Conservation (phyloP, 148 eudicot genomes). For the Simmondsia chinensis region DNA sequence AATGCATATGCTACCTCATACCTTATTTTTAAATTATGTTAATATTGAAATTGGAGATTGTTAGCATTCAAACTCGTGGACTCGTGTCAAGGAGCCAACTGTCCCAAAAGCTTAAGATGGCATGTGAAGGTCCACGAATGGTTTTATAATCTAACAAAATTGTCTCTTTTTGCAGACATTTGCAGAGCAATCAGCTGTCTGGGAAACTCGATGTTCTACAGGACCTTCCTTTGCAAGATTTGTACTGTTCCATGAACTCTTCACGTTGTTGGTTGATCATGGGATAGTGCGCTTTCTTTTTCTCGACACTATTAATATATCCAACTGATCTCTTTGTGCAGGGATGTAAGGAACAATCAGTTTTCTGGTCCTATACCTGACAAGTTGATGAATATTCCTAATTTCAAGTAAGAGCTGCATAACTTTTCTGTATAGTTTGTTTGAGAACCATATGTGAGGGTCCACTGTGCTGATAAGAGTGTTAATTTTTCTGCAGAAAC, state of each 20-base stretch:
- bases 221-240: constrained; percentile 69
- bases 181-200: constrained; percentile 88
- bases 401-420: constrained; percentile 48
- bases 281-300: not conserved
- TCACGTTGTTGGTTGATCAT: not conserved
- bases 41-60: no score
- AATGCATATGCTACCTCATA: no score
- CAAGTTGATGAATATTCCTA: constrained; percentile 58
- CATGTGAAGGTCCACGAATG: no score
- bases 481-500: constrained; percentile 29
- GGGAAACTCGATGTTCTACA: constrained; percentile 84
- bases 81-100: no score
- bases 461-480: no score
- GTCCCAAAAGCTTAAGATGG: no score
- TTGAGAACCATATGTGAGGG: no score
- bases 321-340: constrained; percentile 28
- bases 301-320: not conserved
- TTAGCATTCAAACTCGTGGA: no score
- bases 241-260: constrained; percentile 46
- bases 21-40: no score
- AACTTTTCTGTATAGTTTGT: constrained; percentile 1
- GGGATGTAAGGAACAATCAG: constrained; percentile 67
- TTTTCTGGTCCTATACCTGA: constrained; percentile 79
- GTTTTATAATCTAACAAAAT: no score
- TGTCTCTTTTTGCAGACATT: constrained; percentile 63